Conservation (phyloP, 1,284 basidiomycete genomes). For the Ganoderma lucidum region DNA sequence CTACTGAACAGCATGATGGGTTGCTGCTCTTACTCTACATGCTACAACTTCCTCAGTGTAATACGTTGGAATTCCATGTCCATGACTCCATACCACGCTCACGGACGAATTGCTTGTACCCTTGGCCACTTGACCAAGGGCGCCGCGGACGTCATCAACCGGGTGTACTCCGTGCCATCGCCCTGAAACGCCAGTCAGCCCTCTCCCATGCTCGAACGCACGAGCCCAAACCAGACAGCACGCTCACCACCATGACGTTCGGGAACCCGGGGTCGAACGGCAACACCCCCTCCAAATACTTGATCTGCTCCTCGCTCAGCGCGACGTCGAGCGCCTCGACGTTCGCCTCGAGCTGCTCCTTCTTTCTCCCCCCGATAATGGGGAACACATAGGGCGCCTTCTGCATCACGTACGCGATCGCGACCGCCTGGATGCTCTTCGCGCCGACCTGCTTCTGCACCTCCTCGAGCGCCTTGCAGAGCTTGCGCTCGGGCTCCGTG, state of each 20-base stretch:
- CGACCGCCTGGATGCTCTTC: slow-evolving; percentile 43
- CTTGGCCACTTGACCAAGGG: slow-evolving; percentile 30
- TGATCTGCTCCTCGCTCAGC: slow-evolving; percentile 52
- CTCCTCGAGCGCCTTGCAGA: slow-evolving; percentile 53
- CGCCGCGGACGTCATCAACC: slow-evolving; percentile 18
- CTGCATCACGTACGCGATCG: slow-evolving; percentile 58
- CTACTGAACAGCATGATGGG: too few species aligned
- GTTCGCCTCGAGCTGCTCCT: slow-evolving; percentile 55
- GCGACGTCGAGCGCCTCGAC: slow-evolving; percentile 55
- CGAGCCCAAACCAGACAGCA: neutral
- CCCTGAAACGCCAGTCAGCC: slow-evolving; percentile 16
- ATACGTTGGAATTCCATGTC: neutral
- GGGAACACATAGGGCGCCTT: slow-evolving; percentile 45
- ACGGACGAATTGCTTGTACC: slow-evolving; percentile 27
- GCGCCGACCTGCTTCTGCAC: slow-evolving; percentile 52
- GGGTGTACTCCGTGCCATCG: slow-evolving; percentile 23
- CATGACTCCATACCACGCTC: neutral
- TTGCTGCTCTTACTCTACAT: too few species aligned
- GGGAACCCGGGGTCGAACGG: slow-evolving; percentile 57
- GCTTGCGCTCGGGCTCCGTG: slow-evolving; percentile 47
- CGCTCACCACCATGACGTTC: slow-evolving; percentile 46
- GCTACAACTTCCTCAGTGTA: too few species aligned
- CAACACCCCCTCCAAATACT: slow-evolving; percentile 49
- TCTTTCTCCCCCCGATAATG: slow-evolving; percentile 26
- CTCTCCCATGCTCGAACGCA: neutral